phyloP scores from a whole-genome alignment of 129 eudicot species.

The Centella asiatica region DNA sequence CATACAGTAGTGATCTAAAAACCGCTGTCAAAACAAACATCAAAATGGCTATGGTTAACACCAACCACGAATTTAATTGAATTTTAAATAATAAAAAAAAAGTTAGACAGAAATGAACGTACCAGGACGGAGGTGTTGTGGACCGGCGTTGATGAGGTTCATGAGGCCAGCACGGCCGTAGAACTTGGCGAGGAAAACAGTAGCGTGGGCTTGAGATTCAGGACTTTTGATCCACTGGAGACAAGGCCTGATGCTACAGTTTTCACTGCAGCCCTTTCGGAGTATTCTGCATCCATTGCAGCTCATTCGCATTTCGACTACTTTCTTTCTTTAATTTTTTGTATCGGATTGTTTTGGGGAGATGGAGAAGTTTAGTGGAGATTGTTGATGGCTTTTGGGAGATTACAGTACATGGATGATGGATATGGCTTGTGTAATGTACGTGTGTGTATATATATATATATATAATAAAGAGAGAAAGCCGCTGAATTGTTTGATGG shows the following conservation, averaged over 20 bases:
- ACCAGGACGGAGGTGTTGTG: conserved; percentile 84
- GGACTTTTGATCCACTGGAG: conserved; percentile 70
- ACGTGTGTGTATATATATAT: not conserved
- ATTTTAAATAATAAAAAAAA: too few species aligned
- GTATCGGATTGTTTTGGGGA: too few species aligned
- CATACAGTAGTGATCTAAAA: conserved; percentile 67
- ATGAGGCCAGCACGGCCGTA: conserved; percentile 55
- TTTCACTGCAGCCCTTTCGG: conserved; percentile 70
- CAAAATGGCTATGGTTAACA: not conserved
- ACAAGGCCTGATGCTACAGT: conserved; percentile 76
- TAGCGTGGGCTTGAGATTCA: conserved; percentile 72
- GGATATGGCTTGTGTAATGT: too few species aligned
- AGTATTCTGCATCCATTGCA: conserved; percentile 87
- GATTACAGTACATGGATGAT: too few species aligned
- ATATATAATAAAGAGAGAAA: not conserved
- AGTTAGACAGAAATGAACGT: not conserved
- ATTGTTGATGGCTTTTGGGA: not conserved
- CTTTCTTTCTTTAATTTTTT: too few species aligned
- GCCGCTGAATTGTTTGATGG: conserved; percentile 26
- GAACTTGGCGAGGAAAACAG: conserved; percentile 77
- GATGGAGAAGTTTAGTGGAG: not conserved
- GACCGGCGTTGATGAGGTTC: conserved; percentile 81
- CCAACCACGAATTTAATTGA: too few species aligned
- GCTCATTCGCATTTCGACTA: conserved; percentile 63
- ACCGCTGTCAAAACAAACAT: conserved; percentile 36